These are phyloP conservation scores for Adansonia rubrostipa DNA, from an alignment of 441 rosid genomes.

Conservation along the genomic window DNA sequence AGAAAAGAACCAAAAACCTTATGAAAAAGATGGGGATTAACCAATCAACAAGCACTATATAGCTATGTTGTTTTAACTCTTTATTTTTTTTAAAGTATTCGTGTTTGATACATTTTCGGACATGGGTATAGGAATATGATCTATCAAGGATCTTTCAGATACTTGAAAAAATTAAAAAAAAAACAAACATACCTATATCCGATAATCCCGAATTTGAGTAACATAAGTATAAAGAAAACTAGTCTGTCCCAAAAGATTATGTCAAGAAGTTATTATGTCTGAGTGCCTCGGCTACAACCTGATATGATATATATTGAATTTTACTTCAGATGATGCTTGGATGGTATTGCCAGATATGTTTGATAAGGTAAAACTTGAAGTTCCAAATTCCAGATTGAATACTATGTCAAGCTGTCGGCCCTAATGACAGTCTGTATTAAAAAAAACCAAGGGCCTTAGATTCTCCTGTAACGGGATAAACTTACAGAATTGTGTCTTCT, in stretches of 20 bases:
- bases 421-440: slow-evolving; percentile 39
- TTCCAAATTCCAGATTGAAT: not conserved
- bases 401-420: slow-evolving; percentile 18
- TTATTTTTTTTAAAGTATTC: too few relatives aligned
- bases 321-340: slow-evolving; percentile 15
- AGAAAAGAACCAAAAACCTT: not conserved
- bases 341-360: not conserved
- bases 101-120: too few relatives aligned
- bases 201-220: too few relatives aligned
- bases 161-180: not conserved
- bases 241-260: slow-evolving; percentile 5
- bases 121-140: too few relatives aligned
- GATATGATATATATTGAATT: not conserved
- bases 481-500: slow-evolving; percentile 27
- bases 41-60: slow-evolving; percentile 14
- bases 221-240: not conserved
- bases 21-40: slow-evolving; percentile 3
- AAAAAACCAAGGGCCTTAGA: slow-evolving; percentile 35
- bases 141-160: too few relatives aligned
- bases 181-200: too few relatives aligned
- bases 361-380: slow-evolving; percentile 18
- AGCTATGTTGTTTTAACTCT: too few relatives aligned
- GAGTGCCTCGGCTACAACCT: not conserved
- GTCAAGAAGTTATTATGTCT: slow-evolving; percentile 11
- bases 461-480: slow-evolving; percentile 41